A percentile compares a stretch with the other conserved stretches of the same genome.
Evolutionary conservation across 495 filamentous ascomycete species (phyloP).

Genomic region (Tuber melanosporum): DNA sequence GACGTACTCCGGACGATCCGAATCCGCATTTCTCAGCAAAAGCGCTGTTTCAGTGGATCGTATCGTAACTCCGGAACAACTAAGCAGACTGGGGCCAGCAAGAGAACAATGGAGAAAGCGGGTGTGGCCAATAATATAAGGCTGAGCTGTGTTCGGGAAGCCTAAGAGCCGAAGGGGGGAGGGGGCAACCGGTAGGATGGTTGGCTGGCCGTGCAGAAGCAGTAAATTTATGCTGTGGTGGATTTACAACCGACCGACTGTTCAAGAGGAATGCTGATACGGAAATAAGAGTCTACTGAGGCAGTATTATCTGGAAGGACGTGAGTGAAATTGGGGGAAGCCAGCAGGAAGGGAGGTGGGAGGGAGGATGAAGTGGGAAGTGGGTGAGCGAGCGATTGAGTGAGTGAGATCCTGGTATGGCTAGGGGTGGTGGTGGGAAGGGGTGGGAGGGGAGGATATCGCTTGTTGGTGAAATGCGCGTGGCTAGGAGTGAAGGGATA

Average conservation of each 20-base stretch:
- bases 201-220: background rate
- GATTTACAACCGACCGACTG: background rate
- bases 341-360: background rate
- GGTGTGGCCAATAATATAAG: conserved; percentile 3
- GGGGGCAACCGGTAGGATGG: background rate
- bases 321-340: background rate
- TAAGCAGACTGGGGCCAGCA: conserved; percentile 1
- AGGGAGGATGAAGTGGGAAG: background rate
- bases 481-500: conserved; percentile 1
- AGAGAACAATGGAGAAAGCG: conserved; percentile 4
- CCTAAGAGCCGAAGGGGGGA: background rate
- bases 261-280: background rate
- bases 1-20: conserved; percentile 32
- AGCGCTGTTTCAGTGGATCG: conserved; percentile 2
- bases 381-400: background rate
- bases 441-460: background rate
- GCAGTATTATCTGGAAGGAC: background rate
- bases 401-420: background rate
- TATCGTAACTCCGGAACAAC: conserved; percentile 5
- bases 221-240: background rate
- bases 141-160: background rate
- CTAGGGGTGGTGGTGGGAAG: background rate
- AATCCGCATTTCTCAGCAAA: conserved; percentile 30
- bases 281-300: background rate
- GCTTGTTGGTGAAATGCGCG: background rate